A percentile compares a stretch with the other conserved stretches of the same genome.
Evolutionary conservation across 176 grass and related monocot genomes (phyloP).

Genomic region (Areca catechu): DNA sequence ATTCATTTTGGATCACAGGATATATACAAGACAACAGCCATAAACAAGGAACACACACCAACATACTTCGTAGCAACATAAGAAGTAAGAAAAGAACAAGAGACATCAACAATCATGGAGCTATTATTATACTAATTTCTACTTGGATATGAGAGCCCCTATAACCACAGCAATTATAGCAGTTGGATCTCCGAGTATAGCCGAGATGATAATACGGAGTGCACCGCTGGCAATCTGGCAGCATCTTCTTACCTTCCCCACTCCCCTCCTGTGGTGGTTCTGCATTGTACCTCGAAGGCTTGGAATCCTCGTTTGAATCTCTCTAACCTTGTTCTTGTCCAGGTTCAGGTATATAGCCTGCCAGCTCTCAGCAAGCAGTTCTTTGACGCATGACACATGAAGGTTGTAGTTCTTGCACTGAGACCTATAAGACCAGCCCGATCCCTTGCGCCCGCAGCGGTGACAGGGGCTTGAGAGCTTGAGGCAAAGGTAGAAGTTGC

Average conservation of each 20-base stretch:
- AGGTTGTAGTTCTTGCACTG: constrained; percentile 30
- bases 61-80: too few species aligned
- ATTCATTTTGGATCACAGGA: too few species aligned
- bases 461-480: constrained; percentile 25
- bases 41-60: too few species aligned
- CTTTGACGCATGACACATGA: constrained; percentile 29
- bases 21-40: too few species aligned
- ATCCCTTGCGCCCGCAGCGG: constrained; percentile 26
- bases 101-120: too few species aligned
- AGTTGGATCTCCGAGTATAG: constrained; percentile 27
- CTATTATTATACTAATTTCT: not conserved
- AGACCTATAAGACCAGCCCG: constrained; percentile 23
- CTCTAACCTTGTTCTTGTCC: not conserved
- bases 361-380: constrained; percentile 32
- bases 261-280: constrained; percentile 23
- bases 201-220: constrained; percentile 24
- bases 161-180: constrained; percentile 28
- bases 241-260: constrained; percentile 18
- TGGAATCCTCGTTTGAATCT: constrained; percentile 11
- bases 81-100: too few species aligned
- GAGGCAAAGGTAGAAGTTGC: constrained; percentile 17
- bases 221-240: constrained; percentile 24
- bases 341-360: constrained; percentile 22
- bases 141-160: constrained; percentile 20
- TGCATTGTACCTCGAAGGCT: constrained; percentile 22